A percentile compares a stretch with the other conserved stretches of the same genome.
These are phyloP conservation scores for Phytopythium helicoides DNA, from an alignment of 352 stramenopile species.

Conservation along the genomic window DNA sequence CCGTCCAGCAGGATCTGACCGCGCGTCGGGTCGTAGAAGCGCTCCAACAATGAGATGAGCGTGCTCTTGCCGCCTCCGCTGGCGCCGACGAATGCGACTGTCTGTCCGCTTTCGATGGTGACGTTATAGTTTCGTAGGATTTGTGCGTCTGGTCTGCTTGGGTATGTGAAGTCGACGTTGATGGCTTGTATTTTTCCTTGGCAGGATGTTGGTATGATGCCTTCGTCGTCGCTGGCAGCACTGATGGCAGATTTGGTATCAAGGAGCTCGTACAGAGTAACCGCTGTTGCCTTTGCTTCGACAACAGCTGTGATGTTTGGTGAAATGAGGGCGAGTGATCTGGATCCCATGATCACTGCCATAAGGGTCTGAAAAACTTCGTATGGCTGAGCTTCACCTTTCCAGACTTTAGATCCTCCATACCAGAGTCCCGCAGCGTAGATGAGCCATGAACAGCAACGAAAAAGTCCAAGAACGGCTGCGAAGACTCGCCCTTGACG, in stretches of 20 bases:
- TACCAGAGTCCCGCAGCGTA: conserved; percentile 55
- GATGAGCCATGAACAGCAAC: conserved; percentile 44
- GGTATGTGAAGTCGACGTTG: conserved; percentile 78
- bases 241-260: conserved; percentile 48
- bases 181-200: conserved; percentile 48
- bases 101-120: conserved; percentile 54
- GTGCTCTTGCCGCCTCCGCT: conserved; percentile 89
- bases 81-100: conserved; percentile 85
- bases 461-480: conserved; percentile 28
- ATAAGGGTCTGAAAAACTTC: conserved; percentile 49
- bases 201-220: conserved; percentile 29
- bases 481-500: conserved; percentile 27
- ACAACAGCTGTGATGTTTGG: conserved; percentile 43
- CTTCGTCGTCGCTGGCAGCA: conserved; percentile 33
- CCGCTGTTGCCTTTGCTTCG: conserved; percentile 26
- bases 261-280: conserved; percentile 44
- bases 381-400: conserved; percentile 20
- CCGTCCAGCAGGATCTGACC: conserved; percentile 79
- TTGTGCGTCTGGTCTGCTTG: conserved; percentile 41
- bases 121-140: conserved; percentile 86
- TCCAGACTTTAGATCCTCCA: conserved; percentile 38
- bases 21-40: conserved; percentile 72
- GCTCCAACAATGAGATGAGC: conserved; percentile 73
- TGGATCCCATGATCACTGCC: conserved; percentile 34
- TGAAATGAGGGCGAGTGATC: conserved; percentile 38